A percentile compares a stretch with the other conserved stretches of the same genome.
Evolutionary conservation across 2,329 filamentous ascomycete species (phyloP).

Genomic region (Pseudogymnoascus sp.): DNA sequence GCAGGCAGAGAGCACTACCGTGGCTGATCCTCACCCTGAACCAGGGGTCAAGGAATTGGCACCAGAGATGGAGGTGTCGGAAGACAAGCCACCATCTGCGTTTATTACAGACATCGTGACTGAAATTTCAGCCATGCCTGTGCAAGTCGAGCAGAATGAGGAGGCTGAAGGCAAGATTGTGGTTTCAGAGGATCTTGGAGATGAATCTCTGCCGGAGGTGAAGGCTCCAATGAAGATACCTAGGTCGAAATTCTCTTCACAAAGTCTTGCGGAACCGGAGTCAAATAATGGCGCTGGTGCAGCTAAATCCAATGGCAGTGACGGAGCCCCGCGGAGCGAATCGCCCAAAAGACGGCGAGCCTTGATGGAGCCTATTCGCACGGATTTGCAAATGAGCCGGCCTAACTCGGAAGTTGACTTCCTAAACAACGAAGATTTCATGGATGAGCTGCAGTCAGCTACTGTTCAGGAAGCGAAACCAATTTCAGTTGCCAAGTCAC

Average conservation of each 20-base stretch:
- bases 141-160: not conserved
- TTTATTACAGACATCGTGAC: not conserved
- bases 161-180: not conserved
- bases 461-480: slow-evolving; percentile 77
- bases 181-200: not conserved
- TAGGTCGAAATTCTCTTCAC: slow-evolving; percentile 23
- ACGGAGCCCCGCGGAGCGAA: not conserved
- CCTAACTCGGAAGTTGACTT: slow-evolving; percentile 38
- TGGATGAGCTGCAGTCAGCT: slow-evolving; percentile 77
- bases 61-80: not conserved
- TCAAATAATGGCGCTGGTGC: not conserved
- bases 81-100: not conserved
- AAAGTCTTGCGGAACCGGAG: slow-evolving; percentile 15
- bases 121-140: not conserved
- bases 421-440: slow-evolving; percentile 67
- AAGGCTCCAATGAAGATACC: slow-evolving; percentile 18
- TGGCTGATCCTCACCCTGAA: not conserved
- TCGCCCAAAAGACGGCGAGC: slow-evolving; percentile 19
- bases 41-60: not conserved
- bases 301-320: not conserved
- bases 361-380: slow-evolving; percentile 46
- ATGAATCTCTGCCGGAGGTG: slow-evolving; percentile 2
- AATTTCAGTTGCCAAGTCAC: slow-evolving; percentile 71
- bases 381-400: slow-evolving; percentile 31
- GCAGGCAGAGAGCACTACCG: not conserved